A percentile compares a stretch with the other conserved stretches of the same genome.
These are phyloP conservation scores for Solanum piurae DNA, from an alignment of 257 asterid species.

Conservation along the genomic window DNA sequence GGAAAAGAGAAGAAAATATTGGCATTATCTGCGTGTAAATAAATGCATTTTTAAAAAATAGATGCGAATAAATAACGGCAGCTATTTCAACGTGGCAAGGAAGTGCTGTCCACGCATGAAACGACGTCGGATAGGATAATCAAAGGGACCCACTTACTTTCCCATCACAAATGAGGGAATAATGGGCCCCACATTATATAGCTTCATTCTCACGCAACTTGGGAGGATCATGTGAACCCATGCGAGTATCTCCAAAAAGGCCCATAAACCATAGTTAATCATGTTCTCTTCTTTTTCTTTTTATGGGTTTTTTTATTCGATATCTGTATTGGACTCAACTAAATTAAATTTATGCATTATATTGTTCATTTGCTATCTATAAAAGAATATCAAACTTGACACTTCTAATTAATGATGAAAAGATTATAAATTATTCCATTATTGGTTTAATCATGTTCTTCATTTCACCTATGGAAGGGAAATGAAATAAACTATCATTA, in stretches of 20 bases:
- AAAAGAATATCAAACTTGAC: not conserved
- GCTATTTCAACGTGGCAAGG: not conserved
- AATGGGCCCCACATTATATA: not conserved
- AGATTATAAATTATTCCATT: not conserved
- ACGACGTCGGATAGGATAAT: conserved; percentile 4
- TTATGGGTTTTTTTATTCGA: too few relatives aligned
- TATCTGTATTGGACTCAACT: too few relatives aligned
- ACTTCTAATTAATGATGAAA: not conserved
- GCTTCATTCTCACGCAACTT: conserved; percentile 22
- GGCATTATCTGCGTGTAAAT: not conserved
- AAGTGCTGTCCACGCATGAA: conserved; percentile 14
- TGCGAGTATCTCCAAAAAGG: not conserved
- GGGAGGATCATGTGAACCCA: not conserved
- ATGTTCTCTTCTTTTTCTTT: not conserved
- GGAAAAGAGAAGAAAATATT: not conserved
- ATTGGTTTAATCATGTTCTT: not conserved
- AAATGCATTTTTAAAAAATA: not conserved
- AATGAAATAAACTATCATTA: not conserved
- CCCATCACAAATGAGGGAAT: not conserved
- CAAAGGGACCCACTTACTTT: not conserved
- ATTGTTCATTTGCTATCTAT: not conserved
- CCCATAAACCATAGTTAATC: not conserved
- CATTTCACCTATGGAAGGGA: not conserved
- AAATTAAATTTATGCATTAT: not conserved
- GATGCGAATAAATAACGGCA: not conserved